Evolutionary conservation across 2,329 filamentous ascomycete genomes (phyloP).

Genomic region (Falciphora oryzae): DNA sequence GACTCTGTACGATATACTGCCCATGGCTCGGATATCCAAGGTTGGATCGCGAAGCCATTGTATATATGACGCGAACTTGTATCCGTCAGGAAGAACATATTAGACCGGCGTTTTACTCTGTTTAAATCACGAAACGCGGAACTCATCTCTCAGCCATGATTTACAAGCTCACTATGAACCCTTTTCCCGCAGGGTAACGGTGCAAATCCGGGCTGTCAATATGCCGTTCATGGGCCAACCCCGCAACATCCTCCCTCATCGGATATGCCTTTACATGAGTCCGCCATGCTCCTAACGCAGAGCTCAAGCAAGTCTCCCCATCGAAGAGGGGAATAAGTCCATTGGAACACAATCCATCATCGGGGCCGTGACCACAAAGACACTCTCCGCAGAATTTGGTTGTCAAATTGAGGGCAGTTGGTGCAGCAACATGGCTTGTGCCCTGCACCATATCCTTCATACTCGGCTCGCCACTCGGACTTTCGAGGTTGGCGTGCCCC

Average conservation of each 20-base stretch:
- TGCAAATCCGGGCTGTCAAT: too few relatives aligned
- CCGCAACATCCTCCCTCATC: too few relatives aligned
- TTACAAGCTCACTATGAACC: neutral
- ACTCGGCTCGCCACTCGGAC: neutral
- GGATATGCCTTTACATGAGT: too few relatives aligned
- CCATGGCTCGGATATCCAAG: too few relatives aligned
- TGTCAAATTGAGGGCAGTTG: neutral
- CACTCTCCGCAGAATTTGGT: neutral
- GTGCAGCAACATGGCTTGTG: neutral
- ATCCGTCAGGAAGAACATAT: neutral
- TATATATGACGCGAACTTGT: neutral
- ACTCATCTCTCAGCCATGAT: neutral
- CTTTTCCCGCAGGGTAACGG: too few relatives aligned
- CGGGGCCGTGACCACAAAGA: neutral
- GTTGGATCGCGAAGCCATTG: neutral
- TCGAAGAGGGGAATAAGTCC: neutral
- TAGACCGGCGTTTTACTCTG: conserved; percentile 8
- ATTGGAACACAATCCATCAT: neutral
- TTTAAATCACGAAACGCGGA: neutral
- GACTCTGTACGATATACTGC: neutral
- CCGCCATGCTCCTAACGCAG: too few relatives aligned
- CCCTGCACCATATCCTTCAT: neutral
- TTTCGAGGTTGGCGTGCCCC: neutral
- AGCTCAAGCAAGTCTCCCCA: neutral
- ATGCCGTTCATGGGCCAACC: too few relatives aligned